Conservation (phyloP, 495 filamentous ascomycete species). For the Aspergillus leporis region DNA sequence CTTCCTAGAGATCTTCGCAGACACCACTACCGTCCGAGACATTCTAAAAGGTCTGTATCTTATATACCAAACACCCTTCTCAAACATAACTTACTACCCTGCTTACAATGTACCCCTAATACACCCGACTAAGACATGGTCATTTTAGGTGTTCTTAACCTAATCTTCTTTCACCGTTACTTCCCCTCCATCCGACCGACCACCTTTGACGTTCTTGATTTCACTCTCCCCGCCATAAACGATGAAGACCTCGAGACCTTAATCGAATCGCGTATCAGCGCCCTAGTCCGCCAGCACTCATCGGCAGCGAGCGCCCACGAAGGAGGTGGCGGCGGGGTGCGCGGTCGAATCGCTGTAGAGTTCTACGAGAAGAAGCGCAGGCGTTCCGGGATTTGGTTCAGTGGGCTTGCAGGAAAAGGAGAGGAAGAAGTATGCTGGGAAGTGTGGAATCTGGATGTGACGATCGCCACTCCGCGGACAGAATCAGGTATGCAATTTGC, state of each 20-base stretch:
- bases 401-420: constrained; percentile 55
- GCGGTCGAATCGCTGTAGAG: constrained; percentile 81
- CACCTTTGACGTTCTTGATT: constrained; percentile 86
- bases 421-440: constrained; percentile 98
- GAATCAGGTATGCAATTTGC: constrained; percentile 68
- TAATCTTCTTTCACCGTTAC: constrained; percentile 98
- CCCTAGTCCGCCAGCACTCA: constrained; percentile 65
- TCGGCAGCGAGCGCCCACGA: constrained; percentile 49
- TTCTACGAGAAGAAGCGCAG: constrained; percentile 92
- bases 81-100: not conserved
- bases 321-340: constrained; percentile 51
- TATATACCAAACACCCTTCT: not conserved
- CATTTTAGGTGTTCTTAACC: constrained; percentile 79
- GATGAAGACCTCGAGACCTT: constrained; percentile 87
- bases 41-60: constrained; percentile 75
- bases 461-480: constrained; percentile 81
- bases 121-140: not conserved
- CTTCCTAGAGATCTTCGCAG: constrained; percentile 80
- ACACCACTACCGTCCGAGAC: constrained; percentile 80
- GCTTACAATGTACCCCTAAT: not conserved
- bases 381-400: constrained; percentile 72
- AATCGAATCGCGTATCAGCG: constrained; percentile 81
- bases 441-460: constrained; percentile 89
- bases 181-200: constrained; percentile 84
- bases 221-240: constrained; percentile 85